Base-by-base conservation (phyloP, 768 basidiomycete species). In the Boletus rex-veris region DNA sequence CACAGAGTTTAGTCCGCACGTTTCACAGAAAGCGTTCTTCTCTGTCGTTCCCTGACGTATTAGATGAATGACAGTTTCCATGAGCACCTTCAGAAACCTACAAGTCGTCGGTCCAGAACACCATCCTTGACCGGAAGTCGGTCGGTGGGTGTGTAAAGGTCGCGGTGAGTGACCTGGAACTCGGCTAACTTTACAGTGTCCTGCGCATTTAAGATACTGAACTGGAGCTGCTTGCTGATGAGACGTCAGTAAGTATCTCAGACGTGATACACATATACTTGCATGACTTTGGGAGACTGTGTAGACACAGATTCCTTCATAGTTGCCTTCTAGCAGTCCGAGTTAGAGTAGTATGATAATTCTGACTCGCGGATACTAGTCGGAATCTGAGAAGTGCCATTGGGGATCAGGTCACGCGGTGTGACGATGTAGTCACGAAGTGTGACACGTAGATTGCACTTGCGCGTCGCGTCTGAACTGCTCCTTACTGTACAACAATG, bases 181-280 rank as follows among this genome's bases (percentile, higher is more conserved):
- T 99, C 96, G 9, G 97, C 90, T 53, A 98, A 82, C 67, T 88
- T 89, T 62, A 98, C 97, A 5, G 96, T 90, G 66, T 98, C 95
- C 71, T 98, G 94, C 28, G 92, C 87, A 71, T 87, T 91, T 61
- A 99, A 78, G 47, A 96, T 81, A 69, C 90, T 90, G 73, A 98
- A 99, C 77, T 98, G 97, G 31, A 99, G 81, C 70, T 91, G 86
- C 77, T 98, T 98, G 64, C 95, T 97, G 68, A 40, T 39, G 44
- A 54, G 21, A 45, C 58, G 38, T 64, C 44, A 57, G 43, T 52
- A 50, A 4, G 16, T 38, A 42, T 24, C 26, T 26, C 28, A 47
- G 11, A 19, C 31, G 24, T 36, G 5, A 28, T 15, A 16, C 3
- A 14, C 10, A 11, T 15, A 51, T 28, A 74, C 81, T 40, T 72